Evolutionary conservation across 371 early-diverging fungal species (phyloP).

Genomic region (Mortierella sp.): DNA sequence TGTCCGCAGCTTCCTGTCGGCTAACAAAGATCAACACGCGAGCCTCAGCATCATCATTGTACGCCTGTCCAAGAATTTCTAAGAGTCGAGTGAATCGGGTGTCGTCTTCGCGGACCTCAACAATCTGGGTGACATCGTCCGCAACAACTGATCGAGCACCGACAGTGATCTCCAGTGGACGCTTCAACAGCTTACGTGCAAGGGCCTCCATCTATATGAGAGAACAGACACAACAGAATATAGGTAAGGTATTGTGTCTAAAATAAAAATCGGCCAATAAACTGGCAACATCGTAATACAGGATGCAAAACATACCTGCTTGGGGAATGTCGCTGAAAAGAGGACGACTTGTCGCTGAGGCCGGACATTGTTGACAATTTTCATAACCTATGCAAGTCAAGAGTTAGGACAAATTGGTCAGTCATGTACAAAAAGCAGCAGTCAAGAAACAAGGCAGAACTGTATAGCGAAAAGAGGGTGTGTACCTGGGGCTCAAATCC

Average conservation of each 20-base stretch:
- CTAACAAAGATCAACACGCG: conserved; percentile 95
- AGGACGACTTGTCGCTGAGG: conserved; percentile 93
- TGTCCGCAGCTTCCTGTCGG: conserved; percentile 95
- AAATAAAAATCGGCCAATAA: neutral
- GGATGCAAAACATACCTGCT: conserved; percentile 68
- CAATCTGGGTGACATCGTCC: conserved; percentile 90
- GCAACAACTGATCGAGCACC: conserved; percentile 94
- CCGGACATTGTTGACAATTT: conserved; percentile 97
- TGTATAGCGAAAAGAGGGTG: neutral
- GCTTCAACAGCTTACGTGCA: conserved; percentile 91
- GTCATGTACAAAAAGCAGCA: neutral
- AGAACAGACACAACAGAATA: neutral
- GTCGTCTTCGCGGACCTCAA: conserved; percentile 89
- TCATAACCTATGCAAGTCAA: conserved; percentile 76
- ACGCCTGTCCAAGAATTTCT: conserved; percentile 88
- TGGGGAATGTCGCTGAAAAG: conserved; percentile 98
- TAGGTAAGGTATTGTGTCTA: neutral
- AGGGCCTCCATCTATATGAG: conserved; percentile 90
- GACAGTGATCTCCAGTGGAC: conserved; percentile 95
- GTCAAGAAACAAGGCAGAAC: neutral
- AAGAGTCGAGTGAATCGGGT: conserved; percentile 91
- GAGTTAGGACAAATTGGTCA: neutral
- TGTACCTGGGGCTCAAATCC: conserved; percentile 97
- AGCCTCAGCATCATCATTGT: conserved; percentile 72
- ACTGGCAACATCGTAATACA: too few species aligned